These are phyloP conservation scores for Aspergillus felis DNA, from an alignment of 2,329 filamentous ascomycete species.

Conservation along the genomic window DNA sequence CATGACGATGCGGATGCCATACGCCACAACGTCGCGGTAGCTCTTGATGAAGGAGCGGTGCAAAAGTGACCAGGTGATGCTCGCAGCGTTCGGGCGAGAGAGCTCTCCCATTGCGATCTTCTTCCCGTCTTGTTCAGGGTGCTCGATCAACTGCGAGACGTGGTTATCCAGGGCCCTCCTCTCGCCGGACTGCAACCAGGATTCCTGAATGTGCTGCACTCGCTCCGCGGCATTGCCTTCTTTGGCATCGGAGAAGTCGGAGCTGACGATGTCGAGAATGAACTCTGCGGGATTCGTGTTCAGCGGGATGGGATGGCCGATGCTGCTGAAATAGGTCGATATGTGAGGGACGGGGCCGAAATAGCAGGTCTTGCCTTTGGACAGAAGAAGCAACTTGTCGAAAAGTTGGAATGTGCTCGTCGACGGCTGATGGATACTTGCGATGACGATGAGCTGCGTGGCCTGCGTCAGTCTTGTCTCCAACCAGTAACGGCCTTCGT, in stretches of 20 bases:
- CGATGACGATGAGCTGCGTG: conserved; percentile 66
- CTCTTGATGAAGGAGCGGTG: conserved; percentile 80
- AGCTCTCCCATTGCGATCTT: conserved; percentile 15
- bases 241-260: conserved; percentile 62
- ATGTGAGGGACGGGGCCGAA: conserved; percentile 61
- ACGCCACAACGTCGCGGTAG: conserved; percentile 78
- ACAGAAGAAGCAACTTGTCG: conserved; percentile 72
- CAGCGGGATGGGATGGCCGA: conserved; percentile 61
- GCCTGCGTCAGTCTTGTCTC: conserved; percentile 7
- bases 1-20: conserved; percentile 79
- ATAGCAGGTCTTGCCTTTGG: conserved; percentile 66
- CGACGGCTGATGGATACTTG: conserved; percentile 82
- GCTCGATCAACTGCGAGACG: conserved; percentile 16
- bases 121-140: conserved; percentile 23
- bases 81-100: conserved; percentile 42
- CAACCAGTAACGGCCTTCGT: not conserved
- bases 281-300: conserved; percentile 78
- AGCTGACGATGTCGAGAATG: conserved; percentile 73
- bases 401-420: conserved; percentile 75
- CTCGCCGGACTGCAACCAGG: conserved; percentile 52
- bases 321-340: conserved; percentile 58
- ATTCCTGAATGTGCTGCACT: conserved; percentile 51
- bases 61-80: conserved; percentile 61
- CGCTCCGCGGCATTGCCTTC: conserved; percentile 43
- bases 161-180: conserved; percentile 29